A percentile compares a stretch with the other conserved stretches of the same genome.
These are phyloP conservation scores for Phaffia rhodozyma DNA, from an alignment of 1,284 basidiomycete species.

Conservation along the genomic window DNA sequence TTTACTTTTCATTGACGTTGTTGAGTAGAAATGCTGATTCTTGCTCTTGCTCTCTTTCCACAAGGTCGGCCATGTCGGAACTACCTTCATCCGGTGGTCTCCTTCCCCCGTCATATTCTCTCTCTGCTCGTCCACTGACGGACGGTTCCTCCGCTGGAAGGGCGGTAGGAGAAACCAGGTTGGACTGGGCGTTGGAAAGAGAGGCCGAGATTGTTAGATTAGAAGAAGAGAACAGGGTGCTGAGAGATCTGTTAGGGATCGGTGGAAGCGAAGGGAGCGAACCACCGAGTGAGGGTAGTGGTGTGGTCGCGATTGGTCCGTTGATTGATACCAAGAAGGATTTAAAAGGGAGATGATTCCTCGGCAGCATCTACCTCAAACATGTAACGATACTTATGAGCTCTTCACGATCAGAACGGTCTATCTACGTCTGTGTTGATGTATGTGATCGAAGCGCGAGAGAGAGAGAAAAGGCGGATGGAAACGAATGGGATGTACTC, in stretches of 20 bases:
- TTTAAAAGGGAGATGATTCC: background rate
- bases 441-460: no score
- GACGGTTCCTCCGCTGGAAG: background rate
- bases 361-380: background rate
- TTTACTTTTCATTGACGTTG: background rate
- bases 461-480: background rate
- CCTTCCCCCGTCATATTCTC: background rate
- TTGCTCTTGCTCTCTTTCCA: background rate
- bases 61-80: background rate
- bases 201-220: slow-evolving; percentile 69
- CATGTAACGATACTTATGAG: background rate
- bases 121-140: background rate
- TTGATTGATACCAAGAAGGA: no score
- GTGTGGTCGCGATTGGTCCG: background rate
- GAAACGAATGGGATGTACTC: no score
- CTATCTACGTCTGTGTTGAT: background rate
- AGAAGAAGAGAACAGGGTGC: slow-evolving; percentile 62
- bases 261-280: slow-evolving; percentile 29
- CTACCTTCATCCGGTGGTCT: background rate
- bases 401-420: background rate
- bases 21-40: background rate
- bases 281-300: slow-evolving; percentile 18
- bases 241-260: slow-evolving; percentile 62
- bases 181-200: slow-evolving; percentile 71
- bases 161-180: slow-evolving; percentile 21